Conservation (phyloP, 2,329 filamentous ascomycete species). For the Karstenula rhodostoma region DNA sequence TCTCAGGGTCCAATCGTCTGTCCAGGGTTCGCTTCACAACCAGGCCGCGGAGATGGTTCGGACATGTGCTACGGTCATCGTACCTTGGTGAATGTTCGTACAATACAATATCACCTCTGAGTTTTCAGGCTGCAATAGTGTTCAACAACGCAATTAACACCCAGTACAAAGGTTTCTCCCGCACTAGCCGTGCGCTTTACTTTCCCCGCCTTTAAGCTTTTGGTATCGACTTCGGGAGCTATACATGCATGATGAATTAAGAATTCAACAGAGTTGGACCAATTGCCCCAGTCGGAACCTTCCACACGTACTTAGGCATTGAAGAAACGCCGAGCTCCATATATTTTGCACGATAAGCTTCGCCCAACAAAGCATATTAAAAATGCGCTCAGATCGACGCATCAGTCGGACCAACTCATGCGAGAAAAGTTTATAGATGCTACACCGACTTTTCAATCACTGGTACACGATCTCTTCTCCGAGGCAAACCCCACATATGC, state of each 20-base stretch:
- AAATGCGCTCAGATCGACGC: no score
- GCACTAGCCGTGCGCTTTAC: neutral
- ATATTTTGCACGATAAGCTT: neutral
- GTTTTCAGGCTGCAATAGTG: neutral
- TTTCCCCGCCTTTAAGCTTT: neutral
- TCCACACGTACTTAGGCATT: neutral
- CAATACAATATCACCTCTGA: no score
- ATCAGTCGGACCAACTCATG: no score
- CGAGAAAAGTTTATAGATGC: no score
- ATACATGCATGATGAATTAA: neutral
- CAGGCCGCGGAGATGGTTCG: neutral
- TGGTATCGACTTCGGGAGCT: neutral
- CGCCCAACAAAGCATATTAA: neutral
- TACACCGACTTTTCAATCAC: neutral
- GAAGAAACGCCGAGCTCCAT: neutral
- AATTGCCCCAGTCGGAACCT: neutral
- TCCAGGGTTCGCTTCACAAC: neutral
- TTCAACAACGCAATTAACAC: neutral
- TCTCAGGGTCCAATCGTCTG: slow-evolving; percentile 1
- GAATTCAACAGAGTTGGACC: neutral
- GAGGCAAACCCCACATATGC: neutral
- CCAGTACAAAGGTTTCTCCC: neutral
- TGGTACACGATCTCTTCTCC: neutral
- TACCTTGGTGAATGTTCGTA: neutral
- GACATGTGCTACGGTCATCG: neutral